Conservation (phyloP, 805 yeast genomes). For the Yarrowia phangngaensis region DNA sequence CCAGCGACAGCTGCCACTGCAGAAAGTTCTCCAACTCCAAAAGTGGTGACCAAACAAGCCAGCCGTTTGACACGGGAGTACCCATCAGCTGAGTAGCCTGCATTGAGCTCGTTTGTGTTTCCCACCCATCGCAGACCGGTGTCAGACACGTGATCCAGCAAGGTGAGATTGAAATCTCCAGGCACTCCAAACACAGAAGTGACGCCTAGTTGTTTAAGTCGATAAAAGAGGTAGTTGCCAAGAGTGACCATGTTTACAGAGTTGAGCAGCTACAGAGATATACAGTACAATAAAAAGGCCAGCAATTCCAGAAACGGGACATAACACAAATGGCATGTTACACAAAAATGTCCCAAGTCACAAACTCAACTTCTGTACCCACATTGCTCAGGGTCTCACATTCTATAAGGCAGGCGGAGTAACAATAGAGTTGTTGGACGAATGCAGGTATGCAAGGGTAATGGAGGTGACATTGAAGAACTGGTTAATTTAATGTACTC, state of each 20-base stretch:
- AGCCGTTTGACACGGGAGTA: slow-evolving; percentile 77
- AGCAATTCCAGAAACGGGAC: too few relatives aligned
- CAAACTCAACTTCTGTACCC: too few relatives aligned
- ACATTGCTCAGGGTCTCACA: too few relatives aligned
- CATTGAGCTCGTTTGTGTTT: slow-evolving; percentile 84
- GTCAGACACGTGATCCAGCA: slow-evolving; percentile 64
- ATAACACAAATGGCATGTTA: too few relatives aligned
- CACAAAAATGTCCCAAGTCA: too few relatives aligned
- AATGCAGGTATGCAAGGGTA: too few relatives aligned
- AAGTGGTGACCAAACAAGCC: slow-evolving; percentile 73
- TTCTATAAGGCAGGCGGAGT: too few relatives aligned
- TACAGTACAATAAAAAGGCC: too few relatives aligned
- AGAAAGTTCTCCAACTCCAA: slow-evolving; percentile 86
- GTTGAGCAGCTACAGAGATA: too few relatives aligned
- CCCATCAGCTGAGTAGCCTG: slow-evolving; percentile 86
- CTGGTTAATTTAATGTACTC: too few relatives aligned
- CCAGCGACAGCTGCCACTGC: slow-evolving; percentile 87
- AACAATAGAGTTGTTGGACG: too few relatives aligned
- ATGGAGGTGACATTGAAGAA: too few relatives aligned
- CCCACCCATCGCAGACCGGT: slow-evolving; percentile 77
- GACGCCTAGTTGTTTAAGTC: slow-evolving; percentile 68
- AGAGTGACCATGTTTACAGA: slow-evolving; percentile 57
- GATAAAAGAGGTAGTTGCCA: slow-evolving; percentile 74
- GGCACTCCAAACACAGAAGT: slow-evolving; percentile 56
- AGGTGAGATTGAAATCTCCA: slow-evolving; percentile 55